Percentiles rank a stretch among this genome's conserved stretches.
These are phyloP conservation scores for Stephania japonica DNA, from an alignment of 164 flowering plant genomes.

Conservation along the genomic window DNA sequence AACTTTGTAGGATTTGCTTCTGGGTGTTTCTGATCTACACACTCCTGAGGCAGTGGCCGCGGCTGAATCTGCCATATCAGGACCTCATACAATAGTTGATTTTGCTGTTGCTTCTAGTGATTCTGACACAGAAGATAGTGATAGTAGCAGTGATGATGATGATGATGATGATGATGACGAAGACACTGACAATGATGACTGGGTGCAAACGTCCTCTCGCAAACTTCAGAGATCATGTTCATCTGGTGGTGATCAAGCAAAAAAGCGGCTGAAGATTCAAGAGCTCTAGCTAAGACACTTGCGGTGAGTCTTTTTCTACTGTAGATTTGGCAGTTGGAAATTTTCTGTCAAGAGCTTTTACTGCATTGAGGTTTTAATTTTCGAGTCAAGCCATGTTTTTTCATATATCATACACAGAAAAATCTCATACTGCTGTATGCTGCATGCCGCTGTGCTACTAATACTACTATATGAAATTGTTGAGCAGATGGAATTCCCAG, in stretches of 20 bases:
- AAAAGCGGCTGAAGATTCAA: constrained; percentile 39
- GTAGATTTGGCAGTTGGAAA: not conserved
- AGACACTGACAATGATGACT: not conserved
- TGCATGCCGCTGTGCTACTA: no score
- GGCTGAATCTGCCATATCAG: constrained; percentile 67
- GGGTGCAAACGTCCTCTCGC: not conserved
- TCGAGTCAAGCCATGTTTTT: not conserved
- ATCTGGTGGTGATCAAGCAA: constrained; percentile 14
- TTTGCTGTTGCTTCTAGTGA: constrained; percentile 22
- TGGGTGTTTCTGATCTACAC: constrained; percentile 82
- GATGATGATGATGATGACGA: constrained; percentile 15
- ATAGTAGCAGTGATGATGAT: constrained; percentile 18
- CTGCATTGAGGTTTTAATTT: not conserved
- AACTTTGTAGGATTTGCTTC: constrained; percentile 61
- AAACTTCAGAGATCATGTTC: constrained; percentile 18
- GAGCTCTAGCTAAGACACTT: constrained; percentile 35
- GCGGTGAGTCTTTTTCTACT: not conserved
- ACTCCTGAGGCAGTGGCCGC: constrained; percentile 87
- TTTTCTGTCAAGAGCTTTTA: not conserved
- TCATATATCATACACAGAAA: not conserved
- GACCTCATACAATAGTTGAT: constrained; percentile 31
- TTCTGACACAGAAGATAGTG: constrained; percentile 33
- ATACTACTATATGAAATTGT: no score
- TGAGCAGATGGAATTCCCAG: no score
- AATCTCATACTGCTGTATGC: not conserved